A percentile compares a stretch with the other conserved stretches of the same genome.
Conservation (phyloP, 2,329 filamentous ascomycete species). For the Nemania serpens region DNA sequence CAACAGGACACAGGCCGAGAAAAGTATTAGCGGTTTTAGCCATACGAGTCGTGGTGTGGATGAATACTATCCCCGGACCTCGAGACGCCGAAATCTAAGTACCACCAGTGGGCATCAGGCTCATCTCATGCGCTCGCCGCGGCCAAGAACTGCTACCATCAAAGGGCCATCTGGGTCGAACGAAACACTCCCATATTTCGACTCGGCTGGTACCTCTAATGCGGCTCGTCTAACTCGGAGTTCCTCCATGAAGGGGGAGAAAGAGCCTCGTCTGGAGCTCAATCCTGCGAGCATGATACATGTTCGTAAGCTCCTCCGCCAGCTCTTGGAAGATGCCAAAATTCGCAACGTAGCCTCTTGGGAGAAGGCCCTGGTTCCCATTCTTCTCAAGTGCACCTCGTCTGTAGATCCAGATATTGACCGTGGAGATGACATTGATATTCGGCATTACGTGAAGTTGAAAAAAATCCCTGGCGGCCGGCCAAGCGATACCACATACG, state of each 20-base stretch:
- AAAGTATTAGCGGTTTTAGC: constrained; percentile 72
- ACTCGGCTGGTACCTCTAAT: constrained; percentile 49
- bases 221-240: constrained; percentile 68
- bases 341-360: constrained; percentile 77
- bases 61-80: constrained; percentile 64
- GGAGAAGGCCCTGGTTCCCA: constrained; percentile 89
- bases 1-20: constrained; percentile 69
- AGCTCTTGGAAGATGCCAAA: constrained; percentile 77
- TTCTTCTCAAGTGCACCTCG: constrained; percentile 87
- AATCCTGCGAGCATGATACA: constrained; percentile 88
- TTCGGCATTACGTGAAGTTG: constrained; percentile 94
- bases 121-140: constrained; percentile 73
- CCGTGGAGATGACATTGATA: constrained; percentile 92
- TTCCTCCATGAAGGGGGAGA: constrained; percentile 78
- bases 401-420: constrained; percentile 94
- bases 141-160: constrained; percentile 62
- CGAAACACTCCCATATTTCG: constrained; percentile 55
- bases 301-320: constrained; percentile 81
- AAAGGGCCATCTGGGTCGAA: constrained; percentile 59
- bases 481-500: constrained; percentile 91
- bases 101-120: constrained; percentile 77
- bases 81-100: constrained; percentile 80
- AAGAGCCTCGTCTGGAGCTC: constrained; percentile 77
- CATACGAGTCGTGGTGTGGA: constrained; percentile 72
- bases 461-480: constrained; percentile 94